Evolutionary conservation across 306 rosid species (phyloP).

Genomic region (Carpinus viminea): DNA sequence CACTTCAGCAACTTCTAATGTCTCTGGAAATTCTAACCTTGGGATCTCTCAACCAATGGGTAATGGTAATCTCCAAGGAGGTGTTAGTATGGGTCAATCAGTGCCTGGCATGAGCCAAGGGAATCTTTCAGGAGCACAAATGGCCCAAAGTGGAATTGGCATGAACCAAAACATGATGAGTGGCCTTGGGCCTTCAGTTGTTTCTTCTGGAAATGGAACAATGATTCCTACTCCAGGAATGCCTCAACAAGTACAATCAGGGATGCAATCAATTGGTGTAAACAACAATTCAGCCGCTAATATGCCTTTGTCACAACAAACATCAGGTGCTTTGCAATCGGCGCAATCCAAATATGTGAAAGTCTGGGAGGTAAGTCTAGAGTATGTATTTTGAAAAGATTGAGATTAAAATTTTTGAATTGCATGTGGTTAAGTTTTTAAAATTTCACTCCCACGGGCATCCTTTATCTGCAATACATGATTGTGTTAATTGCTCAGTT

Average conservation of each 20-base stretch:
- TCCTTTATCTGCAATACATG: not conserved
- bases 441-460: not conserved
- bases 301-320: conserved; percentile 71
- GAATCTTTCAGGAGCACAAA: conserved; percentile 71
- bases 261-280: conserved; percentile 64
- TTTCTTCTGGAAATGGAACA: conserved; percentile 81
- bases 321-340: conserved; percentile 65
- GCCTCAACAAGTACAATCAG: conserved; percentile 78
- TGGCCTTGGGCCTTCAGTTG: conserved; percentile 73
- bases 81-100: conserved; percentile 80
- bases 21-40: conserved; percentile 70
- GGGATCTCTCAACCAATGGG: conserved; percentile 81
- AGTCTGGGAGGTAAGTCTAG: conserved; percentile 91
- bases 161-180: conserved; percentile 79
- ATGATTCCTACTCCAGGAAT: conserved; percentile 99
- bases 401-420: conserved; percentile 11
- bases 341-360: conserved; percentile 85
- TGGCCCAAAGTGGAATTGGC: conserved; percentile 78
- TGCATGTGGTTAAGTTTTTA: not conserved
- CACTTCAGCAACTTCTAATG: conserved; percentile 61
- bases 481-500: not conserved
- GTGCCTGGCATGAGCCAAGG: conserved; percentile 77
- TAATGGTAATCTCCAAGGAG: conserved; percentile 76
- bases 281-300: conserved; percentile 63
- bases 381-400: not conserved